Conservation (phyloP, 176 grass and related monocot species). For the Puya raimondii region DNA sequence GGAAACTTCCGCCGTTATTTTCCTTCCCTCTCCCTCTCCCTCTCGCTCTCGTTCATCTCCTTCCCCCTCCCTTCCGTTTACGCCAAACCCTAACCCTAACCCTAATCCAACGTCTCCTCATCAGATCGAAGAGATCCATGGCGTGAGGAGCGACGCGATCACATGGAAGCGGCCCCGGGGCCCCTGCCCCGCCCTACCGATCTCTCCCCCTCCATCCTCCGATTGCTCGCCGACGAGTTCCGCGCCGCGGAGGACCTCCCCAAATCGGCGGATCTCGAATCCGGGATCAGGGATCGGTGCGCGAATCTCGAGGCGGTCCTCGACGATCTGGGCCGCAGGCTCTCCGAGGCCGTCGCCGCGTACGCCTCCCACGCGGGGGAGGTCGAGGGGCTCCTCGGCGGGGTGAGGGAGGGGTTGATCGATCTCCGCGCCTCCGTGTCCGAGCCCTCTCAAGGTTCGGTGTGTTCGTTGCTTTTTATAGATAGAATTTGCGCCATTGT, state of each 20-base stretch:
- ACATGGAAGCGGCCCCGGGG: slow-evolving; percentile 13
- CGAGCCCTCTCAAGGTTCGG: slow-evolving; percentile 21
- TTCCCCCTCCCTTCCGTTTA: slow-evolving; percentile 18
- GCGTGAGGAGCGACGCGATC: slow-evolving; percentile 3
- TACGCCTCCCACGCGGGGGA: slow-evolving; percentile 34
- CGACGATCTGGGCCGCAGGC: slow-evolving; percentile 20
- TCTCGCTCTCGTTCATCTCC: not conserved
- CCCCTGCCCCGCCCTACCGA: slow-evolving; percentile 9
- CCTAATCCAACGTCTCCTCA: slow-evolving; percentile 16
- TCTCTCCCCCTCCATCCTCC: slow-evolving; percentile 20
- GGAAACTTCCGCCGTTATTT: not conserved
- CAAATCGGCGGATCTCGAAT: slow-evolving; percentile 43
- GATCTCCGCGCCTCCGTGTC: slow-evolving; percentile 27
- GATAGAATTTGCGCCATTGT: not conserved
- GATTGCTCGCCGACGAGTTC: slow-evolving; percentile 52
- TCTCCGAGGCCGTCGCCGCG: slow-evolving; percentile 18
- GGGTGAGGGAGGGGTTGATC: slow-evolving; percentile 32
- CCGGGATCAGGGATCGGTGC: slow-evolving; percentile 45
- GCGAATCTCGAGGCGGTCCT: slow-evolving; percentile 51
- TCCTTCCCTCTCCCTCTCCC: not conserved
- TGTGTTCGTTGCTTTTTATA: slow-evolving; percentile 9
- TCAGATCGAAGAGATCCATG: not conserved
- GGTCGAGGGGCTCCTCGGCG: slow-evolving; percentile 22
- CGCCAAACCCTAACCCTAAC: slow-evolving; percentile 14
- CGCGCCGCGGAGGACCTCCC: slow-evolving; percentile 39